Evolutionary conservation across 805 yeast genomes (phyloP).

Genomic region (Cyberlindnera suaveolens): DNA sequence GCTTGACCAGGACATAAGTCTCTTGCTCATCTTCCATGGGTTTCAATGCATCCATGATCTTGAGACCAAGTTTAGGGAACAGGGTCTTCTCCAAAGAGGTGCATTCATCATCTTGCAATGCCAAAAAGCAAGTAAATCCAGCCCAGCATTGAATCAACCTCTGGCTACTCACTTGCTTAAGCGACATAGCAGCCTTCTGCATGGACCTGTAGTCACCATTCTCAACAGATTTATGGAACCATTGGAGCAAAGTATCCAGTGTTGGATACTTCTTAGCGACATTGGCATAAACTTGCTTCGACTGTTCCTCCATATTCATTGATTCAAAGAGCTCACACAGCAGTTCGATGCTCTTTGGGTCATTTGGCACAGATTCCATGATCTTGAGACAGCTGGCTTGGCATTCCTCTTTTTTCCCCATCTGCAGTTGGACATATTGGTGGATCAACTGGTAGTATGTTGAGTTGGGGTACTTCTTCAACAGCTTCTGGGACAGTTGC

Average conservation of each 20-base stretch:
- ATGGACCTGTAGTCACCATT: constrained; percentile 42
- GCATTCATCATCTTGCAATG: constrained; percentile 28
- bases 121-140: constrained; percentile 46
- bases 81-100: constrained; percentile 41
- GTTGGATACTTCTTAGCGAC: constrained; percentile 54
- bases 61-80: constrained; percentile 55
- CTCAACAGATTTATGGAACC: constrained; percentile 52
- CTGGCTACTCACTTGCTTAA: constrained; percentile 30
- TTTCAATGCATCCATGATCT: constrained; percentile 43
- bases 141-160: constrained; percentile 44
- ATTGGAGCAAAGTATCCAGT: constrained; percentile 38
- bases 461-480: constrained; percentile 50
- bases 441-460: constrained; percentile 39
- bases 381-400: constrained; percentile 18
- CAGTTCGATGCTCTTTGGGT: constrained; percentile 44
- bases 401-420: constrained; percentile 26
- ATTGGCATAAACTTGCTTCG: constrained; percentile 46
- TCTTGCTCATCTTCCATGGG: constrained; percentile 63
- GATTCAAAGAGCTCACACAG: constrained; percentile 39
- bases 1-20: constrained; percentile 47
- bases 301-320: constrained; percentile 33
- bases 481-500: constrained; percentile 39
- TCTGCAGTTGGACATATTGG: constrained; percentile 25
- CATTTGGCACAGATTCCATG: constrained; percentile 40
- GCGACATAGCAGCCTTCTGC: constrained; percentile 47